Conservation (phyloP, 1,284 basidiomycete species). For the Irpex sp. region DNA sequence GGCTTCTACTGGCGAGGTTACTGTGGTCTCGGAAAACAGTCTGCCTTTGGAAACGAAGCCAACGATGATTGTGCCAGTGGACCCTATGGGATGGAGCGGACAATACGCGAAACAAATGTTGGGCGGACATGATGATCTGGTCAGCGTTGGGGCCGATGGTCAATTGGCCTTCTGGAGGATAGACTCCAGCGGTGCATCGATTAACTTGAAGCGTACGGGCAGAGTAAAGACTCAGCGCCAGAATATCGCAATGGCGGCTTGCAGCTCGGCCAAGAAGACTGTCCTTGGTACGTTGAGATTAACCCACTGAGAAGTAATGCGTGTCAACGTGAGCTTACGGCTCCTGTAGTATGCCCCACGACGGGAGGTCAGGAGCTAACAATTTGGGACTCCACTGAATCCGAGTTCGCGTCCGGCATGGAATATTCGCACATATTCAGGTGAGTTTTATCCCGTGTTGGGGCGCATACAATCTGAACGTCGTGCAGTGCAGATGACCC, state of each 20-base stretch:
- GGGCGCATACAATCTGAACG: neutral
- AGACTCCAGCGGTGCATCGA: constrained; percentile 35
- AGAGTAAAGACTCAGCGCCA: constrained; percentile 68
- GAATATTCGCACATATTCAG: constrained; percentile 65
- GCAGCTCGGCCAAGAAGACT: constrained; percentile 89
- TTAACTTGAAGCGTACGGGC: constrained; percentile 68
- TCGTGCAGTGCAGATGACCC: constrained; percentile 42
- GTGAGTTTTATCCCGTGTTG: constrained; percentile 33
- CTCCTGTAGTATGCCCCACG: constrained; percentile 46
- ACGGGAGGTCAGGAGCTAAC: constrained; percentile 72
- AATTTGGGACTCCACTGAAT: constrained; percentile 92
- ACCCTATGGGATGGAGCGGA: constrained; percentile 86
- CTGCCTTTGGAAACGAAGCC: constrained; percentile 50
- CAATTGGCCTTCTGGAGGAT: constrained; percentile 82
- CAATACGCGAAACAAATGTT: constrained; percentile 28
- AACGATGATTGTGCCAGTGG: constrained; percentile 71
- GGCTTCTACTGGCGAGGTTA: constrained; percentile 28
- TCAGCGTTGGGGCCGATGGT: constrained; percentile 72
- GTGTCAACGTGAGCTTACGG: constrained; percentile 20
- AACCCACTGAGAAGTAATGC: neutral
- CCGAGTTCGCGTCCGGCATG: constrained; percentile 89
- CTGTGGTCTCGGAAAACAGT: constrained; percentile 38
- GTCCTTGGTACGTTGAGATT: constrained; percentile 50
- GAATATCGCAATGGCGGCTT: constrained; percentile 66
- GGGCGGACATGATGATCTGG: constrained; percentile 64